Base-by-base conservation (phyloP, 2,329 filamentous ascomycete species). In the Claviceps africana region DNA sequence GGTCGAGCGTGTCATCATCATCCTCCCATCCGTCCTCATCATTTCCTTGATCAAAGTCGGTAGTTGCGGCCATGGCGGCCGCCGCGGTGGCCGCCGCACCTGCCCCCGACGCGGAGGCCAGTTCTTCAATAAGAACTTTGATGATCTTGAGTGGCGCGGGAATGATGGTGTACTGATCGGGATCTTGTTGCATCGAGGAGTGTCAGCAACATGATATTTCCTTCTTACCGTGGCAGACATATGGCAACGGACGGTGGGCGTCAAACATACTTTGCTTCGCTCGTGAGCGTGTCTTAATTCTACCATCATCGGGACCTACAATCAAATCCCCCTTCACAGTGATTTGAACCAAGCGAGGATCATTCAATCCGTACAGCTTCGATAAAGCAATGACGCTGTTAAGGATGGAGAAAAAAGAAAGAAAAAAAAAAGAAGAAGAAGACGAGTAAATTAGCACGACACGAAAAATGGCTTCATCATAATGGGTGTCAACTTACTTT, bases 211-310 rank as follows among this genome's bases (percentile, higher is more conserved):
- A 31, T 19, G 11, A 33, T 2, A 17, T 1, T 17, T 13, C 3
- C 4, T 9, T 17, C 5, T 11, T 10, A 22, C 11, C 21, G 2
- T 25, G 21, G 21, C 40, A 15, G 22, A 11, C 8, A 4, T 37
- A 15, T 7, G 40, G 15, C 21, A 8, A 8, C 22, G 21, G 13
- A 11, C 4, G 15, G 21, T 3, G 13, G 11, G 21, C 3, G 40
- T 22, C 10, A 7, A 8, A 64, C 76, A 62, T 75, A 88, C 84
- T 91, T 64, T 85, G 79, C 68, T 86, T 89, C 15, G 93, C 83
- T 60, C 90, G 86, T 50, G 90, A 96, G 55, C 93, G 82, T 21
- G 93, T 98, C 82, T 95, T 89, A 67, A 98, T 98, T 56, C 85
- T 70, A 71, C 67, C 66, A 57, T 89, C 84, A 56, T 84, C 86